Percentiles rank a stretch among this genome's conserved stretches.
These are phyloP conservation scores for Polytrichum formosum DNA, from an alignment of 225 moss, liverwort and hornwort species.

Conservation along the genomic window DNA sequence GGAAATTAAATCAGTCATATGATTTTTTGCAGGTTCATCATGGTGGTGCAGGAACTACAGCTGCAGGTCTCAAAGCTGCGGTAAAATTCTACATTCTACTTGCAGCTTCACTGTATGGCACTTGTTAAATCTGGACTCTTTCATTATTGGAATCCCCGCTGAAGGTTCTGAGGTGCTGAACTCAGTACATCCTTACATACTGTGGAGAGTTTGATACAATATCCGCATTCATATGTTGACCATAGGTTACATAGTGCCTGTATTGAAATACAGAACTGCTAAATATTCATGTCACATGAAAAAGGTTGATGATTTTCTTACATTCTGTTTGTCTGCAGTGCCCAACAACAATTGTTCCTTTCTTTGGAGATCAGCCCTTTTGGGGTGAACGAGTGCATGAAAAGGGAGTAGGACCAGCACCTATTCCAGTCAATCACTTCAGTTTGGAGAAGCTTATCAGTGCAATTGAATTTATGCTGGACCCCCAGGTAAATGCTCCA, in stretches of 20 bases:
- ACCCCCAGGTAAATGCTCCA: constrained; percentile 46
- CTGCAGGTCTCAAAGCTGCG: constrained; percentile 85
- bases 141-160: neutral
- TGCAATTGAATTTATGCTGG: constrained; percentile 79
- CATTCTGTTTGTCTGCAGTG: constrained; percentile 44
- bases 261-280: neutral
- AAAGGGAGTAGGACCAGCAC: constrained; percentile 76
- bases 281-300: neutral
- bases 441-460: constrained; percentile 69
- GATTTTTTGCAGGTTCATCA: constrained; percentile 70
- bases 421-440: constrained; percentile 80
- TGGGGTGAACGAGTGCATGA: constrained; percentile 87
- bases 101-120: no score
- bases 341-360: constrained; percentile 85
- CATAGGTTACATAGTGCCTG: neutral
- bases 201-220: neutral
- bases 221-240: neutral
- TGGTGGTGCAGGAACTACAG: constrained; percentile 92
- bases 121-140: no score
- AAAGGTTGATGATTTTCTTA: neutral
- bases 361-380: constrained; percentile 93
- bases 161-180: neutral
- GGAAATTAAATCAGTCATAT: neutral
- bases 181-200: neutral
- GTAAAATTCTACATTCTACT: constrained; percentile 29